phyloP scores from a whole-genome alignment of 768 basidiomycete species.

The Pleurotus sapidus region DNA sequence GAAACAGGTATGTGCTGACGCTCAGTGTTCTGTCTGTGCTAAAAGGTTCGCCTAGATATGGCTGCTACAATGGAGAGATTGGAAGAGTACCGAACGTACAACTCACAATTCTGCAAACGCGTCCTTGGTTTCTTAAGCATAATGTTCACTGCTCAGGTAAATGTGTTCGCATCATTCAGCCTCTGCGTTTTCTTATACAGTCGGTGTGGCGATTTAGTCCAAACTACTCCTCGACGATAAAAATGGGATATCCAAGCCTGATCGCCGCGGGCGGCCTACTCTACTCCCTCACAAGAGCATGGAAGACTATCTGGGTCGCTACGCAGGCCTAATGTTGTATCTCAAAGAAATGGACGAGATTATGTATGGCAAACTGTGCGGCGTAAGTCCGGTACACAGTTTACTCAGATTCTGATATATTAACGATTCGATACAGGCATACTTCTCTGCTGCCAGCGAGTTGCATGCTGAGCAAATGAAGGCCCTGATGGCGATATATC shows the following conservation, averaged over 20 bases:
- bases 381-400: constrained; percentile 47
- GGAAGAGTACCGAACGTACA: constrained; percentile 87
- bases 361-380: constrained; percentile 86
- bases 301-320: constrained; percentile 82
- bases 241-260: constrained; percentile 48
- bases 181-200: neutral
- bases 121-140: constrained; percentile 87
- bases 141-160: constrained; percentile 87
- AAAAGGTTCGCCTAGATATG: constrained; percentile 58
- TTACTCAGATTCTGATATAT: neutral
- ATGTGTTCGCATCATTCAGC: constrained; percentile 14
- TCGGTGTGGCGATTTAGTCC: constrained; percentile 36
- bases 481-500: constrained; percentile 58
- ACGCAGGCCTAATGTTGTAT: constrained; percentile 88
- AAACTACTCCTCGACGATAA: constrained; percentile 66
- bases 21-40: neutral
- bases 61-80: constrained; percentile 95
- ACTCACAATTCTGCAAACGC: constrained; percentile 90
- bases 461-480: constrained; percentile 83
- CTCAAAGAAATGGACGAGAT: constrained; percentile 95
- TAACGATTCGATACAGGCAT: constrained; percentile 51
- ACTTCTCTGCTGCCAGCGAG: constrained; percentile 84
- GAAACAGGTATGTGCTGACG: constrained; percentile 69
- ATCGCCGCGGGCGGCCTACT: constrained; percentile 40
- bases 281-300: constrained; percentile 67